Conservation (phyloP, 163 green algal species). For the Smithsoniella earleae region DNA sequence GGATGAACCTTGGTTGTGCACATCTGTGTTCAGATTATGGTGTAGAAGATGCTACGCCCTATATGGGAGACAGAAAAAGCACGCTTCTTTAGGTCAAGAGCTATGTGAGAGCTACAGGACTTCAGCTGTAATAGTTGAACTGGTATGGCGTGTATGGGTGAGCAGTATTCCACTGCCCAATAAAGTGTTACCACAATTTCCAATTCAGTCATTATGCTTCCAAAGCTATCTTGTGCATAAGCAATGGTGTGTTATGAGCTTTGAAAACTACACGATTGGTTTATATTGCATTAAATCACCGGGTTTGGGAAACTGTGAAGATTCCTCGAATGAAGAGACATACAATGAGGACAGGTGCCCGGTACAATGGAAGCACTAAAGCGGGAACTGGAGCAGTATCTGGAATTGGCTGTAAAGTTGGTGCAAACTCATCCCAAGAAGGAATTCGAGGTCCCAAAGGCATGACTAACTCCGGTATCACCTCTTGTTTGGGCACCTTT, state of each 20-base stretch:
- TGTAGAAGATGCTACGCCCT: no score
- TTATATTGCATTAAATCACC: background rate
- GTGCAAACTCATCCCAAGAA: constrained; percentile 52
- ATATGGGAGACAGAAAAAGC: no score
- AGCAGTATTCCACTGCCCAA: no score
- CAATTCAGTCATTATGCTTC: background rate
- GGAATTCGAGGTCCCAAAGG: constrained; percentile 39
- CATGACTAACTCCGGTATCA: constrained; percentile 44
- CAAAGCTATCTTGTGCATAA: background rate
- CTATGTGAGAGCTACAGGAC: no score
- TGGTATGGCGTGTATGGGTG: no score
- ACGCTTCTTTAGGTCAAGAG: no score
- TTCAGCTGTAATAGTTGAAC: no score
- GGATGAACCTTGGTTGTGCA: no score
- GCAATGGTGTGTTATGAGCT: background rate
- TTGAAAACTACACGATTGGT: background rate
- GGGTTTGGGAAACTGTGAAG: no score
- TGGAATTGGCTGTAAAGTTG: constrained; percentile 33
- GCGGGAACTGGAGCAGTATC: constrained; percentile 34
- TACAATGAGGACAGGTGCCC: constrained; percentile 35
- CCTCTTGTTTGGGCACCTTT: constrained; percentile 38
- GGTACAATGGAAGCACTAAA: constrained; percentile 43
- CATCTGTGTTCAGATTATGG: no score
- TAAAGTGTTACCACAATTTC: no score
- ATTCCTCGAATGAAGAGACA: background rate